Conservation (phyloP, 2,329 filamentous ascomycete genomes). For the Curvularia sp. region DNA sequence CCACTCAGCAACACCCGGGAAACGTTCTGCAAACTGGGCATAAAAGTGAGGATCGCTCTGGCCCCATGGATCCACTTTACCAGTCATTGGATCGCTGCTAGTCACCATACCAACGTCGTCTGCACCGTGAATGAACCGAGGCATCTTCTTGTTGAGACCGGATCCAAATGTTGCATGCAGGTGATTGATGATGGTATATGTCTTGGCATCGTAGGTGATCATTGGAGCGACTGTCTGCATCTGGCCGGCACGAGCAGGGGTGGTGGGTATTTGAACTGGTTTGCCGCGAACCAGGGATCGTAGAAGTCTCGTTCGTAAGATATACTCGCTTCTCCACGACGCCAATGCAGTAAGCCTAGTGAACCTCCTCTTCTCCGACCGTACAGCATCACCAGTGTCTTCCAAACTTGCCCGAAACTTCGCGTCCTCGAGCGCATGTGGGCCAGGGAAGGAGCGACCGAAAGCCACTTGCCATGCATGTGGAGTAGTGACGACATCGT, state of each 20-base stretch:
- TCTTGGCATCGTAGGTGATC: conserved; percentile 83
- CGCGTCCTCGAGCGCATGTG: conserved; percentile 60
- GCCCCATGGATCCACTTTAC: conserved; percentile 82
- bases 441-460: conserved; percentile 84
- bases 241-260: conserved; percentile 61
- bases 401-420: conserved; percentile 55
- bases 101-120: conserved; percentile 80
- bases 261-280: conserved; percentile 64
- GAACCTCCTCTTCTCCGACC: conserved; percentile 79
- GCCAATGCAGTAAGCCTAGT: conserved; percentile 80
- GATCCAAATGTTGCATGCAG: conserved; percentile 78
- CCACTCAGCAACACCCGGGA: conserved; percentile 75
- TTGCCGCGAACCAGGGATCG: conserved; percentile 83
- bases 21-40: conserved; percentile 78
- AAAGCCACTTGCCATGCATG: conserved; percentile 96
- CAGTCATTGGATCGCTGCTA: conserved; percentile 77
- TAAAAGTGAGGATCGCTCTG: conserved; percentile 76
- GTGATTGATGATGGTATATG: conserved; percentile 79
- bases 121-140: conserved; percentile 82
- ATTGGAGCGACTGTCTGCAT: conserved; percentile 75
- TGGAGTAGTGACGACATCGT: conserved; percentile 83
- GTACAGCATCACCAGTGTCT: conserved; percentile 55
- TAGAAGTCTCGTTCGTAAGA: conserved; percentile 82
- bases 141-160: conserved; percentile 71
- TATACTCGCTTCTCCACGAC: conserved; percentile 97